A percentile compares a stretch with the other conserved stretches of the same genome.
Evolutionary conservation across 2,329 filamentous ascomycete genomes (phyloP).

Genomic region (Phoma sp.): DNA sequence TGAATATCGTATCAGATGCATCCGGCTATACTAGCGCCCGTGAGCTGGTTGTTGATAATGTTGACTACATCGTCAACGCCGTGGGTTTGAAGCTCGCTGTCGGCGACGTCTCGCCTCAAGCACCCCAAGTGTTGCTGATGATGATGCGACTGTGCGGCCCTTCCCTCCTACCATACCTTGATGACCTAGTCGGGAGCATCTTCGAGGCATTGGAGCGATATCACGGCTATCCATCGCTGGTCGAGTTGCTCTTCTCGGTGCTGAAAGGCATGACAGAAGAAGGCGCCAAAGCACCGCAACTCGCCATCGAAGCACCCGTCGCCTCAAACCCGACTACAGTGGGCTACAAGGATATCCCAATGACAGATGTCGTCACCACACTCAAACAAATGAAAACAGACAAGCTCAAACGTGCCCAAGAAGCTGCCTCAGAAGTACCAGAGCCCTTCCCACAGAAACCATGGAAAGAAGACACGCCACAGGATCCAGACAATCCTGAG

Average conservation of each 20-base stretch:
- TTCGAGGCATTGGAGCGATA: slow-evolving; percentile 95
- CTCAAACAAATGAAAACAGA: slow-evolving; percentile 48
- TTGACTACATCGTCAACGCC: slow-evolving; percentile 95
- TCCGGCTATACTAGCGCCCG: slow-evolving; percentile 79
- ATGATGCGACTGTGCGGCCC: slow-evolving; percentile 90
- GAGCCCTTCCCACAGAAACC: slow-evolving; percentile 39
- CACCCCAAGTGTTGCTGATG: slow-evolving; percentile 90
- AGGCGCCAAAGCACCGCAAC: slow-evolving; percentile 67
- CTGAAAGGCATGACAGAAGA: slow-evolving; percentile 84
- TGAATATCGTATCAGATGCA: slow-evolving; percentile 78
- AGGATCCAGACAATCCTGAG: slow-evolving; percentile 44
- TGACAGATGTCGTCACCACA: slow-evolving; percentile 34
- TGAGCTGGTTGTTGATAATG: slow-evolving; percentile 85
- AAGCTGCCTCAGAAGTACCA: slow-evolving; percentile 27
- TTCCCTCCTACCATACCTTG: slow-evolving; percentile 81
- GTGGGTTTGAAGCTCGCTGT: slow-evolving; percentile 88
- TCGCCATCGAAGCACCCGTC: slow-evolving; percentile 47
- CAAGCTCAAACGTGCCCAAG: slow-evolving; percentile 30
- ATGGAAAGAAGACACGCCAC: slow-evolving; percentile 46
- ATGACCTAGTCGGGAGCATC: slow-evolving; percentile 89
- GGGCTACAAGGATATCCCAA: slow-evolving; percentile 14
- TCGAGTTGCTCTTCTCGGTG: slow-evolving; percentile 84
- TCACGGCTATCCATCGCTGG: slow-evolving; percentile 87
- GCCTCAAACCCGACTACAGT: background rate
- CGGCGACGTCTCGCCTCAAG: slow-evolving; percentile 89